phyloP scores from a whole-genome alignment of 192 early-diverging fungal genomes.

The Funneliformis geosporum region DNA sequence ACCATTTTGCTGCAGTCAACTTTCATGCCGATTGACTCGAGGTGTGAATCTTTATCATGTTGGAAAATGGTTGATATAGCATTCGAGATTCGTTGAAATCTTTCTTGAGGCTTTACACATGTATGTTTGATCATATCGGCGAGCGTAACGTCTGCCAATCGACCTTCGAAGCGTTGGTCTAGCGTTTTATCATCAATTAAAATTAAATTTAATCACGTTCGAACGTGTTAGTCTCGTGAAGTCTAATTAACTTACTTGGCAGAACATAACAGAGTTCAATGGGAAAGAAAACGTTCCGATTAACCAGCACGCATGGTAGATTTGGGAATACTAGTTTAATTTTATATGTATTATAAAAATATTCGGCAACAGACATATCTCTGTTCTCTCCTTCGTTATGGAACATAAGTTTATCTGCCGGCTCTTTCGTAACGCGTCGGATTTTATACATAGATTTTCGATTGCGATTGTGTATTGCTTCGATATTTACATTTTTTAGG shows the following conservation, averaged over 20 bases:
- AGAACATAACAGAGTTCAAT: neutral
- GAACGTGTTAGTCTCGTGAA: neutral
- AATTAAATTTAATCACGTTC: neutral
- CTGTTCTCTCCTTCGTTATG: neutral
- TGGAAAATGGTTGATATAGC: neutral
- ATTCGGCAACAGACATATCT: conserved; percentile 1
- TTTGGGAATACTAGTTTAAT: neutral
- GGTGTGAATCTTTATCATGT: neutral
- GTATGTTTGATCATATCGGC: conserved; percentile 20
- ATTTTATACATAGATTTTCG: neutral
- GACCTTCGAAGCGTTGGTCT: conserved; percentile 11
- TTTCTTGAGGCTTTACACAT: conserved; percentile 6
- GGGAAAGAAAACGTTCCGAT: neutral
- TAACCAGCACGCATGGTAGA: conserved; percentile 10
- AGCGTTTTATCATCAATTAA: neutral
- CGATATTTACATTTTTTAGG: neutral
- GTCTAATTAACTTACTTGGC: neutral
- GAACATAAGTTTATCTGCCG: neutral
- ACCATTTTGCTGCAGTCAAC: neutral
- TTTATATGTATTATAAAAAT: neutral
- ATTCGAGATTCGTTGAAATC: neutral
- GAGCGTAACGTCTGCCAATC: neutral
- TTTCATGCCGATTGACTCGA: conserved; percentile 7
- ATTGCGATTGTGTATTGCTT: neutral
- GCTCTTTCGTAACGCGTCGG: neutral